These are phyloP conservation scores for Globisporangium acanthophoron DNA, from an alignment of 352 stramenopile species.

Conservation along the genomic window DNA sequence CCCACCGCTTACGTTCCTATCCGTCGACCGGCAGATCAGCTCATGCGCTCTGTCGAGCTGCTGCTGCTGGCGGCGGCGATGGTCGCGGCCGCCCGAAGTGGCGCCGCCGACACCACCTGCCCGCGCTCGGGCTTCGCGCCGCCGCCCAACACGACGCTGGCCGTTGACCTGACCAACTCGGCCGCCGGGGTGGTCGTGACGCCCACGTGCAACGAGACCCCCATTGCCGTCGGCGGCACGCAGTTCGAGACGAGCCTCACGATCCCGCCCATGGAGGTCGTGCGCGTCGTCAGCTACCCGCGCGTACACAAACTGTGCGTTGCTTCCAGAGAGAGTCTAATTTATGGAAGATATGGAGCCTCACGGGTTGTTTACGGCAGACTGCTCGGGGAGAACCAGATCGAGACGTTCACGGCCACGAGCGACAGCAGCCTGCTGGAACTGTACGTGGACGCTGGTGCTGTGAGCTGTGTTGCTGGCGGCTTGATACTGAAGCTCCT, in stretches of 20 bases:
- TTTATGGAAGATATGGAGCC: slow-evolving; percentile 15
- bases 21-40: too few species aligned
- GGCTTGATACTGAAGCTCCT: background rate
- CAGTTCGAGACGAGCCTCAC: slow-evolving; percentile 6
- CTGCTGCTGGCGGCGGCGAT: too few species aligned
- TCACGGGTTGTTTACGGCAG: slow-evolving; percentile 5
- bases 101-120: slow-evolving; percentile 2
- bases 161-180: slow-evolving; percentile 3
- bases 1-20: too few species aligned
- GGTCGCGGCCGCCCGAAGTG: background rate
- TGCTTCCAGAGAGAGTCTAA: background rate
- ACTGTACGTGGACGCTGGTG: background rate
- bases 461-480: background rate
- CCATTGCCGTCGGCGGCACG: slow-evolving; percentile 3
- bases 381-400: slow-evolving; percentile 26
- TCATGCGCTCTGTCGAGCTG: too few species aligned
- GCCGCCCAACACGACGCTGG: slow-evolving; percentile 8
- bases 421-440: background rate
- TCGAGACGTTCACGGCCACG: background rate
- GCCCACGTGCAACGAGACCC: slow-evolving; percentile 9
- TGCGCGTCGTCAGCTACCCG: slow-evolving; percentile 14
- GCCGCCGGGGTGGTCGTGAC: slow-evolving; percentile 8
- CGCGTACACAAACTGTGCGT: slow-evolving; percentile 13
- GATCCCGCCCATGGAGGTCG: slow-evolving; percentile 5
- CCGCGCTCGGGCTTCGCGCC: slow-evolving; percentile 8